Evolutionary conservation across 495 filamentous ascomycete genomes (phyloP), one percentile per base, ranked within the genome.

Genomic region (Astrothelium subdiscretum): DNA sequence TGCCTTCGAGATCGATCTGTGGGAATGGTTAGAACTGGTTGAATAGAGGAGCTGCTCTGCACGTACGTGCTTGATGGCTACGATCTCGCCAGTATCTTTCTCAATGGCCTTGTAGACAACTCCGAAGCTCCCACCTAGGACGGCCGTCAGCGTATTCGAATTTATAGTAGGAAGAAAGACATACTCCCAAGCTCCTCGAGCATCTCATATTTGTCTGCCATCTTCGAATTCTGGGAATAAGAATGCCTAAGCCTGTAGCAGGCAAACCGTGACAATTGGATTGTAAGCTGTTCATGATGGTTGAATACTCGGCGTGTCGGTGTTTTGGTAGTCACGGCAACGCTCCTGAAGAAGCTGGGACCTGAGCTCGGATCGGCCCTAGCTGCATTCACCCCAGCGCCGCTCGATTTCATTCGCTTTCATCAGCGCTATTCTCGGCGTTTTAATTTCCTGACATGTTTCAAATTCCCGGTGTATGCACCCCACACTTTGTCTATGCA

Each of bases 1-100:
- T 94, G 72, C 90, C 94, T 74, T 99, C 94, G 65, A 99, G 91
- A 69, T 99, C 94, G 72, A 99, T 97, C 48, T 54, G 20, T 26
- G 24, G 18, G 20, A 26, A 27, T 54, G 24, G 6, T 54, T 26
- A 54, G 48, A 29, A 54, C 29, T 54, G 24, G 5, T 26, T 29
- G 22, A 27, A 11, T 27, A 29, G 15, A 29, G 5, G 20, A 4
- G 15, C 29, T 8, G 24, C 6, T 11, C 3, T 54, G 6, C 15
- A 54, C 48, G 5, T 24, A 54, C 48, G 65, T 96, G 81, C 71
- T 97, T 99, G 76, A 95, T 96, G 24, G 91, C 92, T 13, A 96
- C 90, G 13, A 89, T 83, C 72, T 91, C 85, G 52, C 90, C 91
- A 13, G 87, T 92, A 2, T 86, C 81, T 68, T 87, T 89, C 74